These are phyloP conservation scores for Geranium brycei DNA, from an alignment of 345 rosid species.

Conservation along the genomic window DNA sequence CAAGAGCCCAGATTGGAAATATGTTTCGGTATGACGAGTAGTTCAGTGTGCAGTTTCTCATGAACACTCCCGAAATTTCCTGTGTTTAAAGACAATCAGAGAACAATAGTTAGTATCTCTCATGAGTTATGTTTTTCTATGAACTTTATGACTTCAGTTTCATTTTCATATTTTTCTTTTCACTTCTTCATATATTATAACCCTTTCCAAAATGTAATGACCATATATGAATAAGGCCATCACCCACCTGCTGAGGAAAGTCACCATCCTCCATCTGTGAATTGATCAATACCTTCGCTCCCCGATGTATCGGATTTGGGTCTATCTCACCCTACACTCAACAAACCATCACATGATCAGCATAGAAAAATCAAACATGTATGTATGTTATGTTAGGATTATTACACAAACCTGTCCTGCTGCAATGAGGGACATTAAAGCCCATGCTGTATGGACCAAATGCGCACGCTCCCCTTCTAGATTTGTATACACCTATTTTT, in stretches of 20 bases:
- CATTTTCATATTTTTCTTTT: too few relatives aligned
- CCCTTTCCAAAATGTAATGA: neutral
- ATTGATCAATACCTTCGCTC: conserved; percentile 30
- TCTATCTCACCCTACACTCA: conserved; percentile 15
- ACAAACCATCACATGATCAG: neutral
- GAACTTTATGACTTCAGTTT: too few relatives aligned
- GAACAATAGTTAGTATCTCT: too few relatives aligned
- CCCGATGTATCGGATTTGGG: conserved; percentile 29
- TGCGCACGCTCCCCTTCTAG: neutral
- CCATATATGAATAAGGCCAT: too few relatives aligned
- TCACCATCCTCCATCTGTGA: conserved; percentile 47
- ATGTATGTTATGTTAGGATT: too few relatives aligned
- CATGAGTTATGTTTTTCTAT: too few relatives aligned
- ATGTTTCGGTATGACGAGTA: conserved; percentile 36
- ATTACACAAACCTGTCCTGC: neutral
- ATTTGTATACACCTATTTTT: neutral
- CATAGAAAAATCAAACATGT: too few relatives aligned
- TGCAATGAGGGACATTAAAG: neutral
- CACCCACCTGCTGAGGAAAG: conserved; percentile 39
- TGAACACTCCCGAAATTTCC: conserved; percentile 34
- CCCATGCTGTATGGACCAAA: neutral
- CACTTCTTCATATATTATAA: too few relatives aligned
- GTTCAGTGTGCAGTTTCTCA: conserved; percentile 34
- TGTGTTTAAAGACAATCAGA: neutral
- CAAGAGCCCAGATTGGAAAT: conserved; percentile 44